phyloP scores from a whole-genome alignment of 1,284 basidiomycete genomes.

The Crucibulum cyathiforme region DNA sequence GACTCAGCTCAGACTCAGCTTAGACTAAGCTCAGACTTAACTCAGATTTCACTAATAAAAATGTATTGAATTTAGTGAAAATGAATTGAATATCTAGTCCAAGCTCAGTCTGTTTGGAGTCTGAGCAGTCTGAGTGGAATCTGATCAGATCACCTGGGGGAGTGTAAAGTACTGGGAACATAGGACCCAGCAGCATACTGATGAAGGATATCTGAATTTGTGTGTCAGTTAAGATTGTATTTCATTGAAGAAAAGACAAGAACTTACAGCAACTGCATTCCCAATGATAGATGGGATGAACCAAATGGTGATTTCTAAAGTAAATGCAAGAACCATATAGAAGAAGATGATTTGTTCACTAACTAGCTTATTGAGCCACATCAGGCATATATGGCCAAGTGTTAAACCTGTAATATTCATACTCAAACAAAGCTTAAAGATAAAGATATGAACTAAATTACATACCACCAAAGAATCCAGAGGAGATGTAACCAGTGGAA shows the following conservation, averaged over 20 bases:
- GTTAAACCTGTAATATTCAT: constrained; percentile 51
- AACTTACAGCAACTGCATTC: constrained; percentile 55
- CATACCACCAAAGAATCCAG: constrained; percentile 59
- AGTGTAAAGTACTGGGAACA: constrained; percentile 63
- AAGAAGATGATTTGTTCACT: constrained; percentile 61
- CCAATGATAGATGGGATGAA: constrained; percentile 63
- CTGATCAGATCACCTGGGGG: no score
- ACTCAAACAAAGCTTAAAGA: no score
- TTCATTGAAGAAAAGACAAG: background rate
- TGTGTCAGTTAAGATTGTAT: background rate
- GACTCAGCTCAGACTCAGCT: no score
- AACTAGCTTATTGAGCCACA: constrained; percentile 66
- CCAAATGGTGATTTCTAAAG: constrained; percentile 70
- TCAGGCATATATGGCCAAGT: constrained; percentile 59
- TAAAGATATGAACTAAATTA: no score
- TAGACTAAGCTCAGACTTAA: no score
- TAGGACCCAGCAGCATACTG: constrained; percentile 63
- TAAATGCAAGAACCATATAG: constrained; percentile 58
- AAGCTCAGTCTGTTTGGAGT: no score
- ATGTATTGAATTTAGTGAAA: no score
- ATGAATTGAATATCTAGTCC: no score
- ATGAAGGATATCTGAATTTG: constrained; percentile 53
- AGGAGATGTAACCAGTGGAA: constrained; percentile 57
- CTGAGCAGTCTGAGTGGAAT: no score
- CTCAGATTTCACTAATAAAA: no score